phyloP scores from a whole-genome alignment of 768 basidiomycete genomes.

The Cyclocybe cylindracea region DNA sequence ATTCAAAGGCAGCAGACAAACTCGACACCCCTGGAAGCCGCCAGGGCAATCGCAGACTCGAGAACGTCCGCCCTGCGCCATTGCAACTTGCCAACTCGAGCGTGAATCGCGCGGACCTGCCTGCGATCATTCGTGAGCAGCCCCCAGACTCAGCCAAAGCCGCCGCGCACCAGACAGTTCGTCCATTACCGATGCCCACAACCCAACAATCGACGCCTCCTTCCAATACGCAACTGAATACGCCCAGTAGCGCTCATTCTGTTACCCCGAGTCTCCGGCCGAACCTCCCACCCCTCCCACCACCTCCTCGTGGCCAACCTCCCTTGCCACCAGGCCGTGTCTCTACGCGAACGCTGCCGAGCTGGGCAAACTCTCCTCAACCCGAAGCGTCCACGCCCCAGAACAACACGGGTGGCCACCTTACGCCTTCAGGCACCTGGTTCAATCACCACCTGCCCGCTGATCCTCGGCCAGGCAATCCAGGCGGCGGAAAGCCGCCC shows the following conservation, averaged over 20 bases:
- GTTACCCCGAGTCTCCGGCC: slow-evolving; percentile 37
- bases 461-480: slow-evolving; percentile 59
- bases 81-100: slow-evolving; percentile 62
- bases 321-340: slow-evolving; percentile 46
- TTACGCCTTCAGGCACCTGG: slow-evolving; percentile 50
- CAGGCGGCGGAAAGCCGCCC: slow-evolving; percentile 37
- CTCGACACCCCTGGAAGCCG: slow-evolving; percentile 26
- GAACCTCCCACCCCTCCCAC: slow-evolving; percentile 67
- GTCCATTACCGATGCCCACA: slow-evolving; percentile 52
- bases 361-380: slow-evolving; percentile 61
- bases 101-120: slow-evolving; percentile 60
- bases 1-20: slow-evolving; percentile 11
- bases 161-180: slow-evolving; percentile 29
- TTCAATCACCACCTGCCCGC: slow-evolving; percentile 55
- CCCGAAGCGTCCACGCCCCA: slow-evolving; percentile 48
- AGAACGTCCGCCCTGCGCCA: slow-evolving; percentile 75
- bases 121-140: slow-evolving; percentile 68
- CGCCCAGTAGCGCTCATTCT: slow-evolving; percentile 34
- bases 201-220: slow-evolving; percentile 25
- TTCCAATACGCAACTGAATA: slow-evolving; percentile 22
- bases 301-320: slow-evolving; percentile 68
- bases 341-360: slow-evolving; percentile 36
- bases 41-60: slow-evolving; percentile 46
- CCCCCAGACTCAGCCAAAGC: slow-evolving; percentile 56
- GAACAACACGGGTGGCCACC: slow-evolving; percentile 36